Percentiles rank a stretch among this genome's conserved stretches.
Evolutionary conservation across 768 basidiomycete species (phyloP).

Genomic region (Xerocomus potaroensis): DNA sequence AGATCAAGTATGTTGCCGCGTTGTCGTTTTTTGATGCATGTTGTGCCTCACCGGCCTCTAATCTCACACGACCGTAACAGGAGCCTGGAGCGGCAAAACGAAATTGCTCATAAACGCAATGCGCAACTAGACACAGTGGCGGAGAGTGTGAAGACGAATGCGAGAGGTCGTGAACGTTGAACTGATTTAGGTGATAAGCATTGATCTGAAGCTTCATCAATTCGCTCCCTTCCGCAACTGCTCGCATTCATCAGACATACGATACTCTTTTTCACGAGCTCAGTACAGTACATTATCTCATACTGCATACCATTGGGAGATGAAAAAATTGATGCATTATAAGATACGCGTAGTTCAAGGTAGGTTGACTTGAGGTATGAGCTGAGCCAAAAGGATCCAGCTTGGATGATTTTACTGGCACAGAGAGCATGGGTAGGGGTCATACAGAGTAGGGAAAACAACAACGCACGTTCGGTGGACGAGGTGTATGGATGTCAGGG

Average conservation of each 20-base stretch:
- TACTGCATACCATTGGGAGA: no score
- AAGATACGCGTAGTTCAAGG: no score
- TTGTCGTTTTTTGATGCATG: neutral
- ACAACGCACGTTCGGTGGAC: no score
- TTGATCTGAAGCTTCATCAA: neutral
- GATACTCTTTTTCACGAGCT: no score
- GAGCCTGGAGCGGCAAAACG: conserved; percentile 71
- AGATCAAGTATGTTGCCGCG: conserved; percentile 61
- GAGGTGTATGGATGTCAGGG: no score
- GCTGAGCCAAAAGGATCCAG: no score
- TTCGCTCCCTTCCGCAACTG: neutral
- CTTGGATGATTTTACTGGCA: no score
- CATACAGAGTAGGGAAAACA: no score
- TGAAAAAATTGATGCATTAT: no score
- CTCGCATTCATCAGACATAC: conserved; percentile 10
- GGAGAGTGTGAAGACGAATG: conserved; percentile 22
- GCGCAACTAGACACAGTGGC: conserved; percentile 32
- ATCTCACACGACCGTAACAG: conserved; percentile 32
- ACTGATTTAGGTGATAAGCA: neutral
- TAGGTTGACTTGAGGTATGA: no score
- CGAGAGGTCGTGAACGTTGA: conserved; percentile 21
- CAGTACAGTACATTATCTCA: no score
- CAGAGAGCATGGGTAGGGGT: no score
- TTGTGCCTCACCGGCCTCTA: conserved; percentile 1
- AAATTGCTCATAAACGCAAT: conserved; percentile 71